Evolutionary conservation across 768 basidiomycete species (phyloP).

Genomic region (Agrocybe pediades): DNA sequence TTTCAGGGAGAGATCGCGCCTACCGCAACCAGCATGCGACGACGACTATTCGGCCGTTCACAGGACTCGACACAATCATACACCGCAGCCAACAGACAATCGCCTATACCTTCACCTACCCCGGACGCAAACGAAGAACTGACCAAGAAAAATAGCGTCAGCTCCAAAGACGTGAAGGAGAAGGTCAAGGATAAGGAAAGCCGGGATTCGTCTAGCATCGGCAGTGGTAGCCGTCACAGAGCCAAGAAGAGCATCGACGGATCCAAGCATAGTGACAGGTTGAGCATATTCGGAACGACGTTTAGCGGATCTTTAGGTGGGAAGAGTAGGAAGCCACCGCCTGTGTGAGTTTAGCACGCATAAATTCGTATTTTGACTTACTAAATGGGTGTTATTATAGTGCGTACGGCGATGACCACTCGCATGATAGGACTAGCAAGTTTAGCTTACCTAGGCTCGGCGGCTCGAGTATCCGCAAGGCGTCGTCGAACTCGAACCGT

Average conservation of each 20-base stretch:
- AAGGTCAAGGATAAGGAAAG: slow-evolving; percentile 34
- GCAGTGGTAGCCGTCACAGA: slow-evolving; percentile 41
- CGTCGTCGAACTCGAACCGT: slow-evolving; percentile 42
- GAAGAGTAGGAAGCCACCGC: slow-evolving; percentile 80
- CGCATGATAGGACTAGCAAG: slow-evolving; percentile 45
- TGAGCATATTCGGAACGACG: slow-evolving; percentile 80
- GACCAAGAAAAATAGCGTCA: slow-evolving; percentile 11
- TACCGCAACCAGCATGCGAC: slow-evolving; percentile 40
- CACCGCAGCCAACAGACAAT: slow-evolving; percentile 7
- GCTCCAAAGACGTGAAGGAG: slow-evolving; percentile 19
- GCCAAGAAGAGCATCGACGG: slow-evolving; percentile 53
- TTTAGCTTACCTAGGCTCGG: slow-evolving; percentile 54
- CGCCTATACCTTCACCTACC: slow-evolving; percentile 28
- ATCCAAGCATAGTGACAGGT: slow-evolving; percentile 52
- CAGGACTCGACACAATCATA: slow-evolving; percentile 37
- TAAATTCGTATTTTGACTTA: background rate
- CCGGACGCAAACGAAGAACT: slow-evolving; percentile 29
- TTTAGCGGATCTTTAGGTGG: slow-evolving; percentile 58
- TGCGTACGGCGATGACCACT: slow-evolving; percentile 31
- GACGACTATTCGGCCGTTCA: slow-evolving; percentile 66
- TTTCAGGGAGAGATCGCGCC: slow-evolving; percentile 53
- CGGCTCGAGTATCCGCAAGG: slow-evolving; percentile 39
- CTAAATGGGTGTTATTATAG: slow-evolving; percentile 8
- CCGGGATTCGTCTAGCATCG: slow-evolving; percentile 29
- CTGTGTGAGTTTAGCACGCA: slow-evolving; percentile 46